Base-by-base conservation (phyloP, 768 basidiomycete genomes). In the Termitomyces sp. region DNA sequence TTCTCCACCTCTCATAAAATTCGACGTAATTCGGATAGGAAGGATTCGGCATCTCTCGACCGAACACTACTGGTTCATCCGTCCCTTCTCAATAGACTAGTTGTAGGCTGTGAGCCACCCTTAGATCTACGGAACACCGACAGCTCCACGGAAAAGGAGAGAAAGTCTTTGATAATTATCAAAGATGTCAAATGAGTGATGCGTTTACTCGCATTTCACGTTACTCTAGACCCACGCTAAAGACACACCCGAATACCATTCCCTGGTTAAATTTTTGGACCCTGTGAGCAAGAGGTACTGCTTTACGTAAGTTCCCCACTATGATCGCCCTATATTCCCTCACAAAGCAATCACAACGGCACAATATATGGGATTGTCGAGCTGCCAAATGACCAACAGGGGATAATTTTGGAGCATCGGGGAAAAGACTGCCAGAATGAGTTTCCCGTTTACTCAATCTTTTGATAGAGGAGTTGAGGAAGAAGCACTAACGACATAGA, bases 31-130 rank as follows among this genome's bases (percentile, higher is more conserved):
- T 45, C 52, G 64, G 59, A 57, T 60, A 50, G 55, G 54, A 59
- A 66, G 55, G 44, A 55, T 16, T 56, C 15, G 22, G 32, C 40
- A 35, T 32, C 4, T 50, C 44, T 60, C 61, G 59, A 69, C 67
- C 66, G 54, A 61, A 64, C 57, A 63, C 64, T 67, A 59, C 65
- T 65, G 68, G 66, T 55, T 53, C 48, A 67, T 64, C 62, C 65
- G 66, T 28, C 40, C 40, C 64, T 59, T 66, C 61, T 49, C 11
- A 5, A 33, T 33, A 20, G 20, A 40, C 46, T 22, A 45, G 49
- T 54, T 58, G 49, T 57, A 55, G 22, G 39, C 57, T 36, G 16
- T 38, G 45, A 24, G 22, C 20, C 48, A 36, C 35, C 36, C 22
- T 50, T 24, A n/a, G 36, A 56, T n/a, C 24, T 55, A 6, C 49